A percentile compares a stretch with the other conserved stretches of the same genome.
These are phyloP conservation scores for Cnidoscolus chayamansa DNA, from an alignment of 441 rosid genomes.

Conservation along the genomic window DNA sequence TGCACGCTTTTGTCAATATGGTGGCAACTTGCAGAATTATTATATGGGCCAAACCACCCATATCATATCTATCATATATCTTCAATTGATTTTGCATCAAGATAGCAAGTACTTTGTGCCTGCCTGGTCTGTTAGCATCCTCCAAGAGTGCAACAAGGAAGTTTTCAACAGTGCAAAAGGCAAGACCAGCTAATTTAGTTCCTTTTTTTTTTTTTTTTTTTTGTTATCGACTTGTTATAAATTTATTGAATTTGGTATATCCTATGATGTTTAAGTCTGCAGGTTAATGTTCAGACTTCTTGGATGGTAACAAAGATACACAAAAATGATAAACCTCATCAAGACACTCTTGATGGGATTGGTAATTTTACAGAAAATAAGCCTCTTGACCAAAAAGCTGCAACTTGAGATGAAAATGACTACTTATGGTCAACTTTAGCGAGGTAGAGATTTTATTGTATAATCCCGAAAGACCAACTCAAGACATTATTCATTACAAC, in stretches of 20 bases:
- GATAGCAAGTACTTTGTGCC: constrained; percentile 52
- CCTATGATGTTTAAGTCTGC: neutral
- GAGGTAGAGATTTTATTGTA: constrained; percentile 13
- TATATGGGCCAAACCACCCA: constrained; percentile 48
- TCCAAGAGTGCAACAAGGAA: constrained; percentile 73
- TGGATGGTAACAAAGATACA: constrained; percentile 12
- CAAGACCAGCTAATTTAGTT: constrained; percentile 16
- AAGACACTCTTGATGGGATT: constrained; percentile 19
- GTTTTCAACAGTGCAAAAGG: constrained; percentile 79
- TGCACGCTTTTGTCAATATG: constrained; percentile 66
- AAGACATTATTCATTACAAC: too few relatives aligned
- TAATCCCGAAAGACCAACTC: too few relatives aligned
- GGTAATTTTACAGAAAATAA: constrained; percentile 11
- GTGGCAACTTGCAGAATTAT: constrained; percentile 69
- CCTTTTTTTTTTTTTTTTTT: neutral
- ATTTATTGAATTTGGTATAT: neutral
- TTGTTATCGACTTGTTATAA: neutral
- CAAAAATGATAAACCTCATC: too few relatives aligned
- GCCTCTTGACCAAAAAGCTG: constrained; percentile 35
- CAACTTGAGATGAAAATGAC: constrained; percentile 27
- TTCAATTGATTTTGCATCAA: constrained; percentile 62
- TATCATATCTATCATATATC: constrained; percentile 58
- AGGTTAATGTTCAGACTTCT: constrained; percentile 17
- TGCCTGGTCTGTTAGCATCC: constrained; percentile 86
- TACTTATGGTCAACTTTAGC: constrained; percentile 26